Conservation (phyloP, 768 basidiomycete species). For the Leccinellum luteum region DNA sequence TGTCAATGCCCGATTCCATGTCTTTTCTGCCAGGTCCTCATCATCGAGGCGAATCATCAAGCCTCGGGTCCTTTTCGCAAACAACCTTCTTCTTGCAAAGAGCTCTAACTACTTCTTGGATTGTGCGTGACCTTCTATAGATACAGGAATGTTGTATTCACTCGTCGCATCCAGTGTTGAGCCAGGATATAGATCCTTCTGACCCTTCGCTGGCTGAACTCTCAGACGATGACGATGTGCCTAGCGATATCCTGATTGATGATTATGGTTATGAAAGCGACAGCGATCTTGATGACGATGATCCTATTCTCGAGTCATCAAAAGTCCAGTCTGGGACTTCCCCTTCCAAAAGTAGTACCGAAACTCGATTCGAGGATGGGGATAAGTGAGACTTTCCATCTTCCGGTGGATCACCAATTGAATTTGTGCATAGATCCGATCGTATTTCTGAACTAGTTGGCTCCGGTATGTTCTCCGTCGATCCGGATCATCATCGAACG, state of each 20-base stretch:
- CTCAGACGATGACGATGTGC: background rate
- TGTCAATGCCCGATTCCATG: background rate
- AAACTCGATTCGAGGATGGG: background rate
- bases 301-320: background rate
- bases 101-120: background rate
- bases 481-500: too few species aligned
- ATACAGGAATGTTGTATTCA: background rate
- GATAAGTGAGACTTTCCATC: background rate
- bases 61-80: background rate
- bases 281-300: background rate
- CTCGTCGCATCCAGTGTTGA: background rate
- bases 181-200: background rate
- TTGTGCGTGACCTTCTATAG: background rate
- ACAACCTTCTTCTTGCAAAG: background rate
- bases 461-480: background rate
- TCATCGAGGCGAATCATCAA: background rate
- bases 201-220: background rate
- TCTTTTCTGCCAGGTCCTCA: background rate
- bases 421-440: background rate
- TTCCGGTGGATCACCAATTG: background rate
- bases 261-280: background rate
- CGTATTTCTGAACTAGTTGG: background rate
- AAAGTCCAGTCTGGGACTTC: background rate
- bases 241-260: background rate
- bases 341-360: background rate